phyloP scores from a whole-genome alignment of 2,329 filamentous ascomycete genomes.

The Knufia fluminis region DNA sequence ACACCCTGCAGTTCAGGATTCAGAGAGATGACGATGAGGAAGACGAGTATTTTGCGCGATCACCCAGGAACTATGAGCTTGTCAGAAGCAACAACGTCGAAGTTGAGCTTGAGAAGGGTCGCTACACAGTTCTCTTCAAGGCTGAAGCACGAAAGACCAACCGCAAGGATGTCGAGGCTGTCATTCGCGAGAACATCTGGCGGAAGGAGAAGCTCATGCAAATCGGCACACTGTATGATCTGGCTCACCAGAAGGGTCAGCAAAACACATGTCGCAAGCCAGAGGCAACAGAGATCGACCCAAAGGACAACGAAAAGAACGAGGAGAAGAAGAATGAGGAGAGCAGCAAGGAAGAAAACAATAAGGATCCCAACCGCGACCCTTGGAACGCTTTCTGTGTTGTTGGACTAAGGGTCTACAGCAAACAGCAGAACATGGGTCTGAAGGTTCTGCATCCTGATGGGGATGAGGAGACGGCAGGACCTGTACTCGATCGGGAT shows the following conservation, averaged over 20 bases:
- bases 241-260: slow-evolving; percentile 36
- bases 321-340: slow-evolving; percentile 29
- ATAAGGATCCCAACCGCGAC: slow-evolving; percentile 27
- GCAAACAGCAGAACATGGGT: slow-evolving; percentile 31
- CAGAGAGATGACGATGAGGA: slow-evolving; percentile 50
- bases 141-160: slow-evolving; percentile 55
- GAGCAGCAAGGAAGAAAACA: slow-evolving; percentile 29
- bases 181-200: slow-evolving; percentile 57
- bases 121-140: slow-evolving; percentile 67
- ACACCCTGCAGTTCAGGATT: slow-evolving; percentile 50
- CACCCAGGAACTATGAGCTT: slow-evolving; percentile 51
- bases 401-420: slow-evolving; percentile 51
- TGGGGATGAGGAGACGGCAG: slow-evolving; percentile 27
- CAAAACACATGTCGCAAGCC: slow-evolving; percentile 13
- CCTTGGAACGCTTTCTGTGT: slow-evolving; percentile 56
- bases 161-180: slow-evolving; percentile 42
- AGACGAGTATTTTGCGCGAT: slow-evolving; percentile 50
- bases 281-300: not conserved
- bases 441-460: slow-evolving; percentile 43
- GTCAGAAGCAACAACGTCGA: slow-evolving; percentile 69
- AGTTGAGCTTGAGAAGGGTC: slow-evolving; percentile 62
- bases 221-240: slow-evolving; percentile 38
- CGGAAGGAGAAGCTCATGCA: slow-evolving; percentile 61
- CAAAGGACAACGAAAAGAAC: slow-evolving; percentile 22
- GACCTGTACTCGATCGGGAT: slow-evolving; percentile 37